A percentile compares a stretch with the other conserved stretches of the same genome.
Evolutionary conservation across 495 filamentous ascomycete species (phyloP).

Genomic region (Penicillium verhagenii): DNA sequence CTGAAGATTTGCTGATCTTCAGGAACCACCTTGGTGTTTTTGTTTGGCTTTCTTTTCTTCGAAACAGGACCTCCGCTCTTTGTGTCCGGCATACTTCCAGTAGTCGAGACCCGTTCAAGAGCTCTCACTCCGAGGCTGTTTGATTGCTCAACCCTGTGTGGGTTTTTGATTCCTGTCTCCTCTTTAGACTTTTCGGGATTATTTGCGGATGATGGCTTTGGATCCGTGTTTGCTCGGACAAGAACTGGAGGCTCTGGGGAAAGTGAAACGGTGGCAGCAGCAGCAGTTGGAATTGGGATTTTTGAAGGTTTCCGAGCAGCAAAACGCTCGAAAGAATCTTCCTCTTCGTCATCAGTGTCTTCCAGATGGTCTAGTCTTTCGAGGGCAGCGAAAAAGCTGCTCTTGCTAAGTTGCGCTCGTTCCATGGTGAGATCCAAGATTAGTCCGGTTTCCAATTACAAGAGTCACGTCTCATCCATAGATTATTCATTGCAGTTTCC

Average conservation of each 20-base stretch:
- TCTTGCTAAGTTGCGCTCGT: slow-evolving; percentile 27
- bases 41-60: slow-evolving; percentile 28
- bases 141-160: not conserved
- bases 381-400: slow-evolving; percentile 46
- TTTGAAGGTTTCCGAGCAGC: not conserved
- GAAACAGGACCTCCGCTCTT: slow-evolving; percentile 12
- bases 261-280: not conserved
- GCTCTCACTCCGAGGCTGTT: not conserved
- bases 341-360: slow-evolving; percentile 19
- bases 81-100: slow-evolving; percentile 18
- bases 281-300: not conserved
- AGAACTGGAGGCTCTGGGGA: not conserved
- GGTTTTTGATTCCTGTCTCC: not conserved
- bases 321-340: slow-evolving; percentile 12
- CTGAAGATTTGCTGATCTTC: slow-evolving; percentile 65
- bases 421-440: slow-evolving; percentile 22
- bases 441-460: slow-evolving; percentile 18
- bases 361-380: slow-evolving; percentile 46
- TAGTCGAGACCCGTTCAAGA: slow-evolving; percentile 12
- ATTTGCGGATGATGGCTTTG: slow-evolving; percentile 6
- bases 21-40: slow-evolving; percentile 44
- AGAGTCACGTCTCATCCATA: not conserved
- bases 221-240: slow-evolving; percentile 16
- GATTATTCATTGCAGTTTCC: slow-evolving; percentile 14
- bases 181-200: not conserved